A percentile compares a stretch with the other conserved stretches of the same genome.
Evolutionary conservation across 768 basidiomycete species (phyloP).

Genomic region (Serpula lacrymans): DNA sequence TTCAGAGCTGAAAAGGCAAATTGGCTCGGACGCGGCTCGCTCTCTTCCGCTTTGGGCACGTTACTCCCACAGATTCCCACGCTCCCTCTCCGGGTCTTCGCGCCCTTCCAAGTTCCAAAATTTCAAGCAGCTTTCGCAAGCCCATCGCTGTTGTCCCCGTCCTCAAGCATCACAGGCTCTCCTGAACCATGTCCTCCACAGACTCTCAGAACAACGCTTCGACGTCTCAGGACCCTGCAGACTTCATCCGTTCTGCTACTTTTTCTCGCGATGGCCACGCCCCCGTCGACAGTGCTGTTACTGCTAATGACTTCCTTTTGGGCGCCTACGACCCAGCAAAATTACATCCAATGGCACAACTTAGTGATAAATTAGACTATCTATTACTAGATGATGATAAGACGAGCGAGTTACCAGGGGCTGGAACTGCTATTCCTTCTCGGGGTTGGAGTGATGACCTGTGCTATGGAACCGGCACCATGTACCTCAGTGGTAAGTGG

Average conservation of each 20-base stretch:
- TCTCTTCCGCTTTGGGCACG: constrained; percentile 11
- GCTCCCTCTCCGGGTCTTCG: constrained; percentile 6
- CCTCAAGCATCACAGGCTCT: constrained; percentile 13
- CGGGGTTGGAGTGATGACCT: constrained; percentile 99
- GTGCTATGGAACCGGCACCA: constrained; percentile 98
- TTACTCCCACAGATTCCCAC: constrained; percentile 22
- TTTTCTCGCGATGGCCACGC: constrained; percentile 41
- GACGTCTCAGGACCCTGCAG: constrained; percentile 44
- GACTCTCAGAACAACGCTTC: constrained; percentile 23
- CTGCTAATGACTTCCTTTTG: constrained; percentile 84
- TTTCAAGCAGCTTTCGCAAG: constrained; percentile 15
- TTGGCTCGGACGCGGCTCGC: neutral
- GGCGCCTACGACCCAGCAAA: constrained; percentile 87
- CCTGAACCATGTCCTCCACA: constrained; percentile 24
- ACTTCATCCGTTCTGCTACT: constrained; percentile 44
- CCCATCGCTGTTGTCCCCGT: constrained; percentile 16
- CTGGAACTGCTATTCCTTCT: constrained; percentile 86
- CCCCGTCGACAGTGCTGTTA: constrained; percentile 56
- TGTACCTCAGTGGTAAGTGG: constrained; percentile 92
- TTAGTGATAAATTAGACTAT: constrained; percentile 94
- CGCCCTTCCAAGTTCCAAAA: constrained; percentile 28
- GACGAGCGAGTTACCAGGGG: constrained; percentile 84
- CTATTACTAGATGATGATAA: constrained; percentile 96
- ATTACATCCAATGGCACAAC: constrained; percentile 89
- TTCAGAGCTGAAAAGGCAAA: constrained; percentile 17